These are phyloP conservation scores for Trichophyton mentagrophytes DNA, from an alignment of 2,329 filamentous ascomycete species.

Conservation along the genomic window DNA sequence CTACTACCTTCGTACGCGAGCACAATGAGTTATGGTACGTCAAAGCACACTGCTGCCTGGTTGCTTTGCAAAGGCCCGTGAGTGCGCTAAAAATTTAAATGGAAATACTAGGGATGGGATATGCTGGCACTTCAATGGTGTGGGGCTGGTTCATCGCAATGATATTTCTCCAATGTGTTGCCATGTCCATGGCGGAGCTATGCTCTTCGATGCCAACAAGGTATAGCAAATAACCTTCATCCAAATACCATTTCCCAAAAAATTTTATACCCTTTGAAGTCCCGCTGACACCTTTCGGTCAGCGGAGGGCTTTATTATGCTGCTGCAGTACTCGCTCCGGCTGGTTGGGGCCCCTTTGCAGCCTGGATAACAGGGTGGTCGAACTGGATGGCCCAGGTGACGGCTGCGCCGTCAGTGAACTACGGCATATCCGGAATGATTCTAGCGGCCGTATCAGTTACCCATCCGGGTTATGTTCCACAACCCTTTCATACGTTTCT, in stretches of 20 bases:
- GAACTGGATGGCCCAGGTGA: slow-evolving; percentile 57
- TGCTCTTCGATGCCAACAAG: slow-evolving; percentile 62
- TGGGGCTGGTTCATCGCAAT: slow-evolving; percentile 67
- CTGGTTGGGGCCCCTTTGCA: slow-evolving; percentile 52
- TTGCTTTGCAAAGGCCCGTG: slow-evolving; percentile 31
- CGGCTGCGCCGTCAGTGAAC: slow-evolving; percentile 53
- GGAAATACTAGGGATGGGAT: slow-evolving; percentile 33
- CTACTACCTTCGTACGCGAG: slow-evolving; percentile 58
- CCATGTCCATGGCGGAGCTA: slow-evolving; percentile 56
- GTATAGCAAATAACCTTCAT: slow-evolving; percentile 17
- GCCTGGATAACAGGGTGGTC: slow-evolving; percentile 59
- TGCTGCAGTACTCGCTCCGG: slow-evolving; percentile 55
- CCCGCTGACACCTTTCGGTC: background rate
- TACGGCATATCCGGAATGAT: slow-evolving; percentile 59
- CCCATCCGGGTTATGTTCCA: slow-evolving; percentile 52
- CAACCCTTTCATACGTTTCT: slow-evolving; percentile 56
- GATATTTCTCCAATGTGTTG: slow-evolving; percentile 58
- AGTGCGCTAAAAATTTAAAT: slow-evolving; percentile 19
- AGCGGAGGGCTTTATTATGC: slow-evolving; percentile 62
- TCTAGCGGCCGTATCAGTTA: slow-evolving; percentile 56
- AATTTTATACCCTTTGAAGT: background rate
- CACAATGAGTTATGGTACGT: slow-evolving; percentile 57
- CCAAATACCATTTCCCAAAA: background rate
- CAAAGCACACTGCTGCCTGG: background rate
- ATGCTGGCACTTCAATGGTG: slow-evolving; percentile 50